Percentiles rank a stretch among this genome's conserved stretches.
Conservation (phyloP, 2,329 filamentous ascomycete genomes). For the Stromatinia cepivora region DNA sequence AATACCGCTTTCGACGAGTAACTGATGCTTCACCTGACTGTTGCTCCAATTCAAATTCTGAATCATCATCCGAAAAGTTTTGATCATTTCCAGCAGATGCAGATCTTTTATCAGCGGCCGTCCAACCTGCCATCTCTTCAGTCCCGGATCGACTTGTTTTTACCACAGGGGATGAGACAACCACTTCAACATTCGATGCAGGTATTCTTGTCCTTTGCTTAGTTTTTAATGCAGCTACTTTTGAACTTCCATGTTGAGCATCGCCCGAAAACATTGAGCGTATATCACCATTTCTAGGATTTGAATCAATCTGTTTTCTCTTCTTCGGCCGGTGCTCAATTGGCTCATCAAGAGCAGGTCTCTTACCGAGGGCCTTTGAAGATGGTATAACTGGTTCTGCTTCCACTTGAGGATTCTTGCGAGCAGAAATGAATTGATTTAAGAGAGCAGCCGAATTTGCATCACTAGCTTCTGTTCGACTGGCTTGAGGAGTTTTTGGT, state of each 20-base stretch:
- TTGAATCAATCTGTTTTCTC: constrained; percentile 27
- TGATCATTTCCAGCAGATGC: not conserved
- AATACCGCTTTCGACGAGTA: constrained; percentile 20
- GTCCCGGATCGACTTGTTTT: constrained; percentile 12
- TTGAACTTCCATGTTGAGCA: not conserved
- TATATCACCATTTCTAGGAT: constrained; percentile 20
- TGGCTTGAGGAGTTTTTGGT: constrained; percentile 3
- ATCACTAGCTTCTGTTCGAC: constrained; percentile 2
- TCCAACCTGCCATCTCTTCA: constrained; percentile 12
- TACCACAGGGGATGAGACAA: not conserved
- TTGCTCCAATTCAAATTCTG: not conserved
- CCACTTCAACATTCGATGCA: not conserved
- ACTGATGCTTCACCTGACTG: not conserved
- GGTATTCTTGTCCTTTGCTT: not conserved
- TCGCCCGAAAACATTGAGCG: constrained; percentile 8
- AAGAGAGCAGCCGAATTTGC: constrained; percentile 16
- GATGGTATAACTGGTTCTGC: constrained; percentile 23
- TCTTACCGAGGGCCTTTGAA: constrained; percentile 34
- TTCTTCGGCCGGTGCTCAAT: constrained; percentile 22
- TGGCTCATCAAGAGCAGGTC: constrained; percentile 28
- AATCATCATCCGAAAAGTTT: not conserved
- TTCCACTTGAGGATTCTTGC: not conserved
- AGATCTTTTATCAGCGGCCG: not conserved
- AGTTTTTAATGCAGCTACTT: not conserved
- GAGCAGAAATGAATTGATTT: constrained; percentile 8